Conservation (phyloP, 768 basidiomycete genomes). For the Russula dissimulans region DNA sequence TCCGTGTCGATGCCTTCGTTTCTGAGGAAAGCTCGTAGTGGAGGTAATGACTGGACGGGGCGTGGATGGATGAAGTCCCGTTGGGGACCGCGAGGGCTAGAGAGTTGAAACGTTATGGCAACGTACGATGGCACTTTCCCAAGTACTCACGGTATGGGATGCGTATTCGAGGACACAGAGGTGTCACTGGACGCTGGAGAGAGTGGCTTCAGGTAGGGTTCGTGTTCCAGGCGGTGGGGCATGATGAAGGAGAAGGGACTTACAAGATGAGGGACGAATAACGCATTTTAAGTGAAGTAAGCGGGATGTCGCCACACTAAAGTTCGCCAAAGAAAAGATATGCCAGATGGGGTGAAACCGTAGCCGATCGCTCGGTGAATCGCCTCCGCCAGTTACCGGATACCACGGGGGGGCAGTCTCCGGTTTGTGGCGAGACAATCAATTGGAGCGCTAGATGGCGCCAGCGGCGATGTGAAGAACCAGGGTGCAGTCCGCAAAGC, state of each 20-base stretch:
- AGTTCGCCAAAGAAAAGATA: constrained; percentile 8
- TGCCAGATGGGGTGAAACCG: background rate
- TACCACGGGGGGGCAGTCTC: constrained; percentile 1
- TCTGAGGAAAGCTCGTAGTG: constrained; percentile 16
- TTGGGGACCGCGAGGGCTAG: constrained; percentile 4
- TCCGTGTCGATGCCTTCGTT: constrained; percentile 8
- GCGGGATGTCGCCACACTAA: constrained; percentile 12
- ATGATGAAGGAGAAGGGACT: constrained; percentile 12
- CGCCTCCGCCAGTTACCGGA: background rate
- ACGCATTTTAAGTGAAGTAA: constrained; percentile 17
- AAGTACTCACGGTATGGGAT: constrained; percentile 4
- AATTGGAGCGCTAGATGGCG: constrained; percentile 8
- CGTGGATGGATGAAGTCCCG: constrained; percentile 6
- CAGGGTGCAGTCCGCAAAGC: constrained; percentile 4
- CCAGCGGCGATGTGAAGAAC: constrained; percentile 11
- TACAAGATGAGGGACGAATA: constrained; percentile 6
- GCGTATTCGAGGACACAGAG: constrained; percentile 6
- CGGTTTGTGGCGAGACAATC: constrained; percentile 17
- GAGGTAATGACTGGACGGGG: constrained; percentile 14
- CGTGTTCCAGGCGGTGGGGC: constrained; percentile 16
- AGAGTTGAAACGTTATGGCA: background rate
- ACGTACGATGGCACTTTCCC: background rate
- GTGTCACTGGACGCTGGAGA: constrained; percentile 13
- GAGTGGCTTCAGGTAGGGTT: constrained; percentile 8
- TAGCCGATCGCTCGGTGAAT: constrained; percentile 8